Evolutionary conservation across 768 basidiomycete species (phyloP).

Genomic region (Mycena albidolilacea): DNA sequence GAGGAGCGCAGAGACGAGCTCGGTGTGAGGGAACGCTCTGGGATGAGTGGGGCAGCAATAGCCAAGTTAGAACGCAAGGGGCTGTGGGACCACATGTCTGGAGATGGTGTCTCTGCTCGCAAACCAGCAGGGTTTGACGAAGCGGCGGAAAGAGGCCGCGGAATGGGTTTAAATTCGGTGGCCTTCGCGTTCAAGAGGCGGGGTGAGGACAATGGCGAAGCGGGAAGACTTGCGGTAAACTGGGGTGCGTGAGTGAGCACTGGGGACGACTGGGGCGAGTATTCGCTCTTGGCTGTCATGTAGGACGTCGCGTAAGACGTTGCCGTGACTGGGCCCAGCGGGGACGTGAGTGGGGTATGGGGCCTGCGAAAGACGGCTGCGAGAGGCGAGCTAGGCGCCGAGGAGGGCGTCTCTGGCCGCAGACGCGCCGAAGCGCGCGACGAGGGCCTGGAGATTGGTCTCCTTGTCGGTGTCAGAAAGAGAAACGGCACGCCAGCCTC

Average conservation of each 20-base stretch:
- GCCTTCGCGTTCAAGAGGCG: conserved; percentile 92
- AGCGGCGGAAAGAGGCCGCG: conserved; percentile 83
- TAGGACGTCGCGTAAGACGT: conserved; percentile 72
- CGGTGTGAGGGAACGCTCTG: conserved; percentile 80
- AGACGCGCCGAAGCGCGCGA: conserved; percentile 81
- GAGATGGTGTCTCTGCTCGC: conserved; percentile 87
- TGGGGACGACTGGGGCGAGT: conserved; percentile 79
- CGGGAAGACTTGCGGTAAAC: conserved; percentile 85
- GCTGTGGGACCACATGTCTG: conserved; percentile 90
- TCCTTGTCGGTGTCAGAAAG: conserved; percentile 84
- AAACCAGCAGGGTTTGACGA: conserved; percentile 72
- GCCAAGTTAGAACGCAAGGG: conserved; percentile 87
- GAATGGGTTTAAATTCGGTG: conserved; percentile 88
- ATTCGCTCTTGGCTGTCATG: conserved; percentile 67
- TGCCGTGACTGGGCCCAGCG: conserved; percentile 71
- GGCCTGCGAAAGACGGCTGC: conserved; percentile 82
- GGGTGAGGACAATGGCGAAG: conserved; percentile 89
- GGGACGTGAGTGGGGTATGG: conserved; percentile 85
- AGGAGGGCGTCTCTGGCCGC: conserved; percentile 83
- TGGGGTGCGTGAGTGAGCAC: conserved; percentile 73
- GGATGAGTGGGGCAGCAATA: conserved; percentile 90
- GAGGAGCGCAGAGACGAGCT: conserved; percentile 79
- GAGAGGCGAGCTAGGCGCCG: conserved; percentile 84
- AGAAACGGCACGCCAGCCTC: conserved; percentile 86
- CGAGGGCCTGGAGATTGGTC: conserved; percentile 85